Evolutionary conservation across 2,329 filamentous ascomycete genomes (phyloP), one percentile per base, ranked within the genome.

Genomic region (Dothistroma septosporum): DNA sequence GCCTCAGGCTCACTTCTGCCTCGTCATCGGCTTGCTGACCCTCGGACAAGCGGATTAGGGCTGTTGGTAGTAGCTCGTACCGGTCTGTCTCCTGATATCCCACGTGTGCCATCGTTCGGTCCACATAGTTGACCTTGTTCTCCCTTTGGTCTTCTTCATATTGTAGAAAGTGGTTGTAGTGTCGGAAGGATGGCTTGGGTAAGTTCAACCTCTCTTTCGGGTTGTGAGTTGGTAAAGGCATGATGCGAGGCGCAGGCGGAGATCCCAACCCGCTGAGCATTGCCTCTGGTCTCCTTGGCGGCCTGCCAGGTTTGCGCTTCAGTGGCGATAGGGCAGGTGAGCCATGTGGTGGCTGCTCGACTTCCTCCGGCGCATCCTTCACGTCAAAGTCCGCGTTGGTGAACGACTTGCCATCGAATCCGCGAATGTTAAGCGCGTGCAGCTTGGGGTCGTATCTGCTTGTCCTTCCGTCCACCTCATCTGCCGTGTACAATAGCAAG

Each of bases 81-180:
- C 92, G 82, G 76, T 97, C 93, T 69, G 89, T 96, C 77, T 97
- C 92, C 76, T 97, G 93, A 72, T 96, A 97, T 55, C 93, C 93
- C 52, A 96, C 90, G 70, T 91, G 93, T 68, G 92, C 92, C 92
- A 97, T 96, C 1, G 91, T 89, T 72, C 94, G 92, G 76, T 97
- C 93, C 52, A 97, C 92, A 75, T 96, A 97, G 70, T 93, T 90
- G 62, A 72, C 69, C 61, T 90, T 87, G 72, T 93, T 89, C 47
- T 91, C 91, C 64, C 89, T 86, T 1, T 87, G 88, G 74, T 94
- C 92, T 73, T 92, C 89, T 75, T 97, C 93, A 65, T 91, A 92
- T 28, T 88, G 79, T 59, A 86, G 81, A 67, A 93, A 89, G n/a
- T 90, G 87, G 68, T 91, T 87, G n/a, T 89, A 88, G 70, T 85